These are phyloP conservation scores for Fomitiporia mediterranea DNA, from an alignment of 1,284 basidiomycete genomes.

Conservation along the genomic window DNA sequence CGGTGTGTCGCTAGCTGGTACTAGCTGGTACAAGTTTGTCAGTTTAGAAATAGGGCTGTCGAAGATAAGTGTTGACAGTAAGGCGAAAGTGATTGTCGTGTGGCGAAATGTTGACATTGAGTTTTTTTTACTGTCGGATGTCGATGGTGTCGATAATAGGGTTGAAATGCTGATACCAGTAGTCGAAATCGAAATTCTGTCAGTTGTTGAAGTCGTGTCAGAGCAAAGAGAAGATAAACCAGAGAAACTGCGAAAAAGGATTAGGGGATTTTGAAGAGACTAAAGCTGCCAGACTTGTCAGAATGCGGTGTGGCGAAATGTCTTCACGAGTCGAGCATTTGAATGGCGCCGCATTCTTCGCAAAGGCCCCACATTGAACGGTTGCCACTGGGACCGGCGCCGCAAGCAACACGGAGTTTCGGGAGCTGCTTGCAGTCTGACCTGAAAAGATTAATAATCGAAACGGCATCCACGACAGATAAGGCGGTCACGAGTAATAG, in stretches of 20 bases:
- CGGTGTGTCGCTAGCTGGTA: not conserved
- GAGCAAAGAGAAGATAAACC: constrained; percentile 5
- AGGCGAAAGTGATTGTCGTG: not conserved
- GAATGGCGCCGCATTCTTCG: constrained; percentile 81
- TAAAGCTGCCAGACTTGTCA: constrained; percentile 2
- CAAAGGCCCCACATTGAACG: constrained; percentile 83
- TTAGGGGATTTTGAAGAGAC: constrained; percentile 10
- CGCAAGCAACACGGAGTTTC: constrained; percentile 64
- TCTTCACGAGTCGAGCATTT: constrained; percentile 76
- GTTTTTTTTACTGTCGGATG: too few relatives aligned
- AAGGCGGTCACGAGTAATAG: constrained; percentile 6
- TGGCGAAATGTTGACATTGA: not conserved
- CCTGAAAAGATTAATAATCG: constrained; percentile 31
- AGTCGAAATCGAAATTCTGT: constrained; percentile 1
- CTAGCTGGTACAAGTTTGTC: constrained; percentile 3
- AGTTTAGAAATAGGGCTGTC: not conserved
- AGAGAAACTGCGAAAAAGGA: constrained; percentile 12
- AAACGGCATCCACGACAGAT: constrained; percentile 13
- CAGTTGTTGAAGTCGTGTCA: constrained; percentile 7
- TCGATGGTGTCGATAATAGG: constrained; percentile 4
- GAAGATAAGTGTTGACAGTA: constrained; percentile 1
- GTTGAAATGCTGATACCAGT: not conserved
- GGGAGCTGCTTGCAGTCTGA: constrained; percentile 73
- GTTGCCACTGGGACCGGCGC: constrained; percentile 52
- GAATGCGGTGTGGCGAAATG: not conserved